Base-by-base conservation (phyloP, 1,284 basidiomycete species). In the Marasmius oreades region DNA sequence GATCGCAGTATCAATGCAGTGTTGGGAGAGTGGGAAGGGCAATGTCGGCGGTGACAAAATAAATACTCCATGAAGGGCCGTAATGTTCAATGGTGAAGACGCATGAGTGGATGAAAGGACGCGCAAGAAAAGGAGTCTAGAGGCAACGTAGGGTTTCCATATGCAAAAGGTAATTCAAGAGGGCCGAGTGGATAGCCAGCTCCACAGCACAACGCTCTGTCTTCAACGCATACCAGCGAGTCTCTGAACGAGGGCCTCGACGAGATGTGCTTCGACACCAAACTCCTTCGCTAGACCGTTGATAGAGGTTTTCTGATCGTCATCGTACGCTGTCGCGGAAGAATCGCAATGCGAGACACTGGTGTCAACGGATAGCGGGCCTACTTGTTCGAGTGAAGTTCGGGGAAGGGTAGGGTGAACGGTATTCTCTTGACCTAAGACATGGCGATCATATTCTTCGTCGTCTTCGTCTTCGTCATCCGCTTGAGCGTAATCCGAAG, bases 281-380 rank as follows among this genome's bases (percentile, higher is more conserved):
- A 90, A 90, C 67, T 90, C 88, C 61, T 77, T 77, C 23, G 88
- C 88, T 20, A 90, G 75, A 31, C 79, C 76, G 44, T 73, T 74
- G 52, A 80, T 77, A 7, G 73, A 64, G 51, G 63, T 63, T 48
- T 58, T 54, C 51, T 42, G 60, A 50, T 55, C 28, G 39, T 48
- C 44, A 18, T 56, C 53, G 51, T 20, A 55, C 47, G 8, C 33
- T 33, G 51, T 56, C 51, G 62, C 42, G 14, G 44, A 36, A 48
- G 44, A 33, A 22, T 31, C 59, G 22, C 24, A 24, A 14, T 36
- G 28, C 23, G 24, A 20, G 3, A 42, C 5, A 23, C 18, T 28
- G 31, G 20, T 22, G 34, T 28, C 22, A 44, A n/a, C 24, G 36
- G 43, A 31, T 22, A 26, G 20, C 7, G 22, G 33, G 11, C 16